Evolutionary conservation across 129 eudicot genomes (phyloP).

Genomic region (Artemisia argyi): DNA sequence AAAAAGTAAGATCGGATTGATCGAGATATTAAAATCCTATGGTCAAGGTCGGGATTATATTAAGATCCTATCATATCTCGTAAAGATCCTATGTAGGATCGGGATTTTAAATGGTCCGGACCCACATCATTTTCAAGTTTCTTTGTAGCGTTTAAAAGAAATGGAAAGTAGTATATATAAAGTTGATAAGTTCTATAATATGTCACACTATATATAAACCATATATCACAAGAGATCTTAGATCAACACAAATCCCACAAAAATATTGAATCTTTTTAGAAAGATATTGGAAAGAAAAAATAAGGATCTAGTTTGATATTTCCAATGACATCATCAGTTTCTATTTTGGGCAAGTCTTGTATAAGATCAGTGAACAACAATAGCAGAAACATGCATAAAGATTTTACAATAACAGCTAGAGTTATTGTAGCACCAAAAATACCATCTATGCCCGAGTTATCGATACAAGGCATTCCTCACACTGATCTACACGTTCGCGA

Average conservation of each 20-base stretch:
- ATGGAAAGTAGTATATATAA: neutral
- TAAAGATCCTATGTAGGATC: too few relatives aligned
- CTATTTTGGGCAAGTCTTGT: conserved; percentile 35
- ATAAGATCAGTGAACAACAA: conserved; percentile 26
- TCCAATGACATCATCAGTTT: conserved; percentile 51
- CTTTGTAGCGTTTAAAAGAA: conserved; percentile 3
- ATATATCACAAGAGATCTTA: conserved; percentile 16
- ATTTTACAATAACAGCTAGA: conserved; percentile 23
- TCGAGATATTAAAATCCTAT: too few relatives aligned
- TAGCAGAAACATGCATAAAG: conserved; percentile 23
- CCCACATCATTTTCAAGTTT: neutral
- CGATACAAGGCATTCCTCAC: conserved; percentile 49
- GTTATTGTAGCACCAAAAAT: conserved; percentile 55
- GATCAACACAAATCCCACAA: neutral
- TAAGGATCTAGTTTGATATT: neutral
- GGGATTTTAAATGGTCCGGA: neutral
- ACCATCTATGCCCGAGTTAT: conserved; percentile 39
- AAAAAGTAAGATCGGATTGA: too few relatives aligned
- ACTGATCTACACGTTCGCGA: conserved; percentile 53
- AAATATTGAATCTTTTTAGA: neutral
- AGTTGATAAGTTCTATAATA: conserved; percentile 21
- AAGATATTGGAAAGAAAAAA: conserved; percentile 10
- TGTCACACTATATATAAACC: conserved; percentile 12
- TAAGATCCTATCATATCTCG: too few relatives aligned
- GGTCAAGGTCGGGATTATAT: too few relatives aligned